Evolutionary conservation across 2,329 filamentous ascomycete species (phyloP).

Genomic region (Podosphaera aphanis): DNA sequence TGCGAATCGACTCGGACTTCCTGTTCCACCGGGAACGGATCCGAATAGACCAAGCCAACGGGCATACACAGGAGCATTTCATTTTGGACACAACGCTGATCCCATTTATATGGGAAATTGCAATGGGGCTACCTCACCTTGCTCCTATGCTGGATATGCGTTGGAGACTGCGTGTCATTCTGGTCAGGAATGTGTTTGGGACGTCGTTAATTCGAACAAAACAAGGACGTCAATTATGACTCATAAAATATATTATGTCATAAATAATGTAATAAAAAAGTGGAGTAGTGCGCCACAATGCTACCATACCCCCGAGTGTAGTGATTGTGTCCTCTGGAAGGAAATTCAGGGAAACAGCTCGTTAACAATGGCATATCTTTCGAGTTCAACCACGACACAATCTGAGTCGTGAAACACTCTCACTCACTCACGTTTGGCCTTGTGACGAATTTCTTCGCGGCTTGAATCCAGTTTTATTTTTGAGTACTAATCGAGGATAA

Average conservation of each 20-base stretch:
- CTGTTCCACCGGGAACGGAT: conserved; percentile 57
- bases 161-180: conserved; percentile 85
- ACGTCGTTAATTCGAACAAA: conserved; percentile 74
- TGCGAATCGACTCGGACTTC: conserved; percentile 62
- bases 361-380: conserved; percentile 41
- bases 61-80: conserved; percentile 53
- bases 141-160: conserved; percentile 80
- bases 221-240: conserved; percentile 82
- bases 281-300: conserved; percentile 68
- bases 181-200: conserved; percentile 70
- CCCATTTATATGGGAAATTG: conserved; percentile 86
- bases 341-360: conserved; percentile 49
- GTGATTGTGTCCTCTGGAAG: conserved; percentile 89
- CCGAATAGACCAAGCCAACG: conserved; percentile 47
- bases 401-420: too few species aligned
- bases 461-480: too few species aligned
- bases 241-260: conserved; percentile 74
- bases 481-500: too few species aligned
- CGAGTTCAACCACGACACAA: conserved; percentile 30
- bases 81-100: conserved; percentile 90
- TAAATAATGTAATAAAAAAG: conserved; percentile 61
- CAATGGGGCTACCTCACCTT: conserved; percentile 70
- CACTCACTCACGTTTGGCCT: too few species aligned
- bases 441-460: too few species aligned
- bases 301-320: conserved; percentile 51